Conservation (phyloP, 371 early-diverging fungal genomes). For the Batkoa obscura region DNA sequence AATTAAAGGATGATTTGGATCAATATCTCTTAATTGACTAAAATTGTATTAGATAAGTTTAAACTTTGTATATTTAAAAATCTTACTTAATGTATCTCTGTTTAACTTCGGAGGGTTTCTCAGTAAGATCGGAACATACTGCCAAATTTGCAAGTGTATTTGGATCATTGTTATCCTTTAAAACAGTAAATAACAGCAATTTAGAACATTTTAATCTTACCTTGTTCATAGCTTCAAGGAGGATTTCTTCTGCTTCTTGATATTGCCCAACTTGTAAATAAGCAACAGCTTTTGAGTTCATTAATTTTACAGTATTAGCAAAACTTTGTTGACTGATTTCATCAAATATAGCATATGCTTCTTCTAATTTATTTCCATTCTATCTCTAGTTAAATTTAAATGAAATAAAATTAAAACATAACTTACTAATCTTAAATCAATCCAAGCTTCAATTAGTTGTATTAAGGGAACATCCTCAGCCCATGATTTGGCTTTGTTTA, state of each 20-base stretch:
- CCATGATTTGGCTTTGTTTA: constrained; percentile 52
- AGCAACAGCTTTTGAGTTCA: constrained; percentile 69
- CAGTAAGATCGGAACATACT: constrained; percentile 36
- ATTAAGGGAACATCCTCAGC: constrained; percentile 77
- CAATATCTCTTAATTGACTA: constrained; percentile 57
- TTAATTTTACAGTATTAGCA: constrained; percentile 44
- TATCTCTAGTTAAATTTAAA: constrained; percentile 11
- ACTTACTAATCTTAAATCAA: constrained; percentile 40
- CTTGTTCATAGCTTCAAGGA: constrained; percentile 63
- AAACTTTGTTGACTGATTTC: constrained; percentile 61
- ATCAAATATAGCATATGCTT: constrained; percentile 83
- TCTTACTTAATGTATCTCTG: constrained; percentile 41
- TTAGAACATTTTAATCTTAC: constrained; percentile 12
- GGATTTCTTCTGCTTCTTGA: constrained; percentile 65
- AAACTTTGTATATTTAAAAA: background rate
- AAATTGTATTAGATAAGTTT: constrained; percentile 5
- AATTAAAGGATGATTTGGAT: constrained; percentile 64
- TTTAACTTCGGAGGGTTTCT: constrained; percentile 47
- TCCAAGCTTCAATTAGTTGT: constrained; percentile 89
- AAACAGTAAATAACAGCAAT: background rate
- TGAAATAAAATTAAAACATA: background rate
- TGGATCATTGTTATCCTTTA: constrained; percentile 48
- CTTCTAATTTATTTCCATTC: constrained; percentile 66
- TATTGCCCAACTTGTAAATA: constrained; percentile 63
- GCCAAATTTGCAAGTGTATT: constrained; percentile 80